Conservation (phyloP, 1,139 yeast genomes). For the Blastobotrys ciferrii region DNA sequence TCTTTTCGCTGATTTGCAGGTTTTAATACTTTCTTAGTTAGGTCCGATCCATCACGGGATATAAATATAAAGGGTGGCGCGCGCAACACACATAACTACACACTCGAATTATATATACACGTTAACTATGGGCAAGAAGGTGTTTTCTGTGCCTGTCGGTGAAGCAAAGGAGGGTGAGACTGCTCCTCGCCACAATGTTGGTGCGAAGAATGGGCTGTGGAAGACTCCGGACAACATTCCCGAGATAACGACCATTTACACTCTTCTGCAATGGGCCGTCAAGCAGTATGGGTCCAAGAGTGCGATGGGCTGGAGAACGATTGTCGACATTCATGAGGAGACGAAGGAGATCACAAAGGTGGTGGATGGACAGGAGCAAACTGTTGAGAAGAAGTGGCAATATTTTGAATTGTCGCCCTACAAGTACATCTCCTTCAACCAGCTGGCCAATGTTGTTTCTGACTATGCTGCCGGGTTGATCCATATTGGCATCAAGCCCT, state of each 20-base stretch:
- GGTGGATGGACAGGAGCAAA: slow-evolving; percentile 69
- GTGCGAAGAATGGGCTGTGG: slow-evolving; percentile 51
- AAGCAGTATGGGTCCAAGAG: slow-evolving; percentile 51
- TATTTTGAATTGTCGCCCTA: slow-evolving; percentile 79
- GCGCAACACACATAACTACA: slow-evolving; percentile 2
- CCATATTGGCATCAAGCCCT: slow-evolving; percentile 69
- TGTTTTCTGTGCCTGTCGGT: slow-evolving; percentile 67
- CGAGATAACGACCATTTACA: slow-evolving; percentile 59
- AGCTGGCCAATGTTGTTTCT: slow-evolving; percentile 51
- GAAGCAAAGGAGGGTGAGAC: slow-evolving; percentile 84
- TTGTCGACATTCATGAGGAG: slow-evolving; percentile 72
- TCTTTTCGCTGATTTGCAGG: too few relatives aligned
- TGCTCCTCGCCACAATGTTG: slow-evolving; percentile 80
- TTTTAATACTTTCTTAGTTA: too few relatives aligned
- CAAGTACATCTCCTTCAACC: slow-evolving; percentile 59
- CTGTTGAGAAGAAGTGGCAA: slow-evolving; percentile 82
- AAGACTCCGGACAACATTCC: slow-evolving; percentile 35
- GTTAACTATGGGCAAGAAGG: slow-evolving; percentile 19
- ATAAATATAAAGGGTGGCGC: too few relatives aligned
- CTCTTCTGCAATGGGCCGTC: slow-evolving; percentile 64
- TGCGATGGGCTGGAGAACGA: slow-evolving; percentile 80
- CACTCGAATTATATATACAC: too few relatives aligned
- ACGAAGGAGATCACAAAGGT: slow-evolving; percentile 70
- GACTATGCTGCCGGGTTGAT: slow-evolving; percentile 73
- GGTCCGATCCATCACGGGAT: too few relatives aligned